Evolutionary conservation across 2,329 filamentous ascomycete species (phyloP).

Genomic region (Chrysoporthe cubensis): DNA sequence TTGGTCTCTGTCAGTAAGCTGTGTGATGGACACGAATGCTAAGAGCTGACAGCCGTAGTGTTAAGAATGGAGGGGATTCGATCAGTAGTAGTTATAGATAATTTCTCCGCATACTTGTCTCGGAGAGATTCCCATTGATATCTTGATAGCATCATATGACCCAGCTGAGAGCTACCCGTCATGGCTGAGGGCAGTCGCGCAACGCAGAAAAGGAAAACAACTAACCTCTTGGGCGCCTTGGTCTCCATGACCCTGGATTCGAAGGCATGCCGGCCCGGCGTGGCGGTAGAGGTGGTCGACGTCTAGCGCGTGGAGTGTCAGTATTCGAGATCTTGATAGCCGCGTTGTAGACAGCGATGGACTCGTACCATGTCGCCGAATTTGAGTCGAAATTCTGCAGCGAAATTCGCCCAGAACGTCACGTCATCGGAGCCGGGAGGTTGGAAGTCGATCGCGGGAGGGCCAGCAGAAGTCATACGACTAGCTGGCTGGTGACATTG

Average conservation of each 20-base stretch:
- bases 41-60: conserved; percentile 21
- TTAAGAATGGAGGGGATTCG: conserved; percentile 54
- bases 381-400: conserved; percentile 34
- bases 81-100: conserved; percentile 75
- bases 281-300: conserved; percentile 74
- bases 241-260: conserved; percentile 81
- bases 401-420: conserved; percentile 33
- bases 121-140: conserved; percentile 99
- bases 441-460: conserved; percentile 26
- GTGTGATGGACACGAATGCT: background rate
- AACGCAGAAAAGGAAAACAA: conserved; percentile 34
- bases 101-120: conserved; percentile 90
- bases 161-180: conserved; percentile 33
- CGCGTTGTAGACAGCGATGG: background rate
- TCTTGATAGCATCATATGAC: conserved; percentile 74
- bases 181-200: conserved; percentile 23
- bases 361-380: conserved; percentile 35
- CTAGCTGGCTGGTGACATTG: conserved; percentile 19
- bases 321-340: conserved; percentile 19
- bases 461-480: conserved; percentile 30
- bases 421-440: conserved; percentile 31
- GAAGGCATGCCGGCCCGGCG: conserved; percentile 73
- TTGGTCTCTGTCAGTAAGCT: conserved; percentile 29
- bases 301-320: conserved; percentile 47
- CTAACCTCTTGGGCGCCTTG: conserved; percentile 89